These are phyloP conservation scores for Leishmania braziliensis DNA, from an alignment of 208 protist genomes.

Conservation along the genomic window DNA sequence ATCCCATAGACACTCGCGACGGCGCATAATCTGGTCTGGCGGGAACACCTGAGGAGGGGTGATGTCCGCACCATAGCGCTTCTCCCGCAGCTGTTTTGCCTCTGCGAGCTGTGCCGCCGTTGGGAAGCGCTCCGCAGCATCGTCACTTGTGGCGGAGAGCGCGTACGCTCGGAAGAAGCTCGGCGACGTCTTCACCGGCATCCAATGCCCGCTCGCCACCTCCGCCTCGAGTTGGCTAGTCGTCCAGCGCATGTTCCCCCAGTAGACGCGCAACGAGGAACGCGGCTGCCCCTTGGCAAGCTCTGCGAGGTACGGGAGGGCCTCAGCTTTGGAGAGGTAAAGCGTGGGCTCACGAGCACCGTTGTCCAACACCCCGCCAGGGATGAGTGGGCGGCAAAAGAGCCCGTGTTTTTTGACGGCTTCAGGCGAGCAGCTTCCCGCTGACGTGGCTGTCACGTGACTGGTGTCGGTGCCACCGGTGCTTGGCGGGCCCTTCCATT, in stretches of 20 bases:
- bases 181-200: slow-evolving; percentile 77
- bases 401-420: slow-evolving; percentile 34
- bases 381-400: slow-evolving; percentile 69
- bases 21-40: slow-evolving; percentile 69
- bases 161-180: slow-evolving; percentile 79
- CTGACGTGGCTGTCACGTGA: neutral
- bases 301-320: slow-evolving; percentile 76
- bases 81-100: slow-evolving; percentile 40
- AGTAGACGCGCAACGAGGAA: slow-evolving; percentile 83
- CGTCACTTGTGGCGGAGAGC: slow-evolving; percentile 24
- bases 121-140: slow-evolving; percentile 59
- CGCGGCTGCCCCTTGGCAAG: slow-evolving; percentile 70
- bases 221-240: slow-evolving; percentile 76
- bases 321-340: slow-evolving; percentile 80
- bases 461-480: neutral
- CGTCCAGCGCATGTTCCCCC: slow-evolving; percentile 84
- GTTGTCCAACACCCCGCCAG: slow-evolving; percentile 47
- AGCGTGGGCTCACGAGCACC: slow-evolving; percentile 73
- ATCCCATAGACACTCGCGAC: slow-evolving; percentile 85
- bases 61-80: slow-evolving; percentile 66
- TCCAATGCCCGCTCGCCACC: slow-evolving; percentile 86
- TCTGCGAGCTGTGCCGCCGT: slow-evolving; percentile 62
- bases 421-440: slow-evolving; percentile 3
- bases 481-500: slow-evolving; percentile 43
- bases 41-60: slow-evolving; percentile 76